phyloP scores from a whole-genome alignment of 805 yeast species.

The Metschnikowia borealis region DNA sequence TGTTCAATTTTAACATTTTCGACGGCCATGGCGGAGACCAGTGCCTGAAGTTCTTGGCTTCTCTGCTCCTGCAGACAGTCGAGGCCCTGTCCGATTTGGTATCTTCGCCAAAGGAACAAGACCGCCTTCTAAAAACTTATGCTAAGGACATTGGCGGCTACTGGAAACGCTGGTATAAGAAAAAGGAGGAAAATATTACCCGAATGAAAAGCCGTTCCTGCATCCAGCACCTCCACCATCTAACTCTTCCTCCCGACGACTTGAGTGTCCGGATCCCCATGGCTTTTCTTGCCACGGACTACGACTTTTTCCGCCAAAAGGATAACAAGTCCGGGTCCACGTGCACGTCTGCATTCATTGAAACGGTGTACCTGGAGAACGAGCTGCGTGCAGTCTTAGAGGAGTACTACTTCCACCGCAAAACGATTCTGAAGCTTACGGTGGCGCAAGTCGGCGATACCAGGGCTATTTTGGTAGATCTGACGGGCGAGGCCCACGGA shows the following conservation, averaged over 20 bases:
- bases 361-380: slow-evolving; percentile 39
- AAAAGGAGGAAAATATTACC: slow-evolving; percentile 32
- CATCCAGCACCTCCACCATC: slow-evolving; percentile 12
- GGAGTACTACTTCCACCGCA: slow-evolving; percentile 58
- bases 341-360: slow-evolving; percentile 60
- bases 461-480: slow-evolving; percentile 79
- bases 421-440: slow-evolving; percentile 60
- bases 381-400: slow-evolving; percentile 28
- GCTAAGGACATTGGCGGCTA: slow-evolving; percentile 66
- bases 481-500: slow-evolving; percentile 71
- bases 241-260: slow-evolving; percentile 43
- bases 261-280: slow-evolving; percentile 57
- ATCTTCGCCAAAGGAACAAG: slow-evolving; percentile 28
- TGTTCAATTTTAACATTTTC: slow-evolving; percentile 69
- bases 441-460: slow-evolving; percentile 95
- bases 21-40: slow-evolving; percentile 95
- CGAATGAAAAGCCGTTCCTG: slow-evolving; percentile 20
- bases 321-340: slow-evolving; percentile 61
- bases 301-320: slow-evolving; percentile 44
- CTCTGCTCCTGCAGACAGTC: slow-evolving; percentile 49
- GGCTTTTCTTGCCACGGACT: slow-evolving; percentile 64
- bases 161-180: slow-evolving; percentile 74
- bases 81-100: slow-evolving; percentile 29
- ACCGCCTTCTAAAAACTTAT: slow-evolving; percentile 52
- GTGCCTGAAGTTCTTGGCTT: slow-evolving; percentile 59